These are phyloP conservation scores for Silene coronaria DNA, from an alignment of 179 eudicot species.

Conservation along the genomic window DNA sequence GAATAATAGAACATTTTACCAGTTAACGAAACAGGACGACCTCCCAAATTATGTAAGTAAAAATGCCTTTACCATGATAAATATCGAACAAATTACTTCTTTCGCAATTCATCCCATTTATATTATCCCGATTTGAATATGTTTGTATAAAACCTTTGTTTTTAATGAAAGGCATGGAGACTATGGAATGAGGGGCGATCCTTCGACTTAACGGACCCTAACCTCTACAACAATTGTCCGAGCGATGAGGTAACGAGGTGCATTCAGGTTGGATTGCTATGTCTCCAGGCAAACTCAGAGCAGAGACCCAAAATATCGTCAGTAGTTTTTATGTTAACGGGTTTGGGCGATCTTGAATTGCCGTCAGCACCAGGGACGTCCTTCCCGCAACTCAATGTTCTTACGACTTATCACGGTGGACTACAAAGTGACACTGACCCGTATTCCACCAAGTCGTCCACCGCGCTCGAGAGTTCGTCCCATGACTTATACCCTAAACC, in stretches of 20 bases:
- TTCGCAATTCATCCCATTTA: too few species aligned
- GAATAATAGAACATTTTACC: not conserved
- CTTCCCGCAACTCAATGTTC: not conserved
- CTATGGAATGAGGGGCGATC: constrained; percentile 34
- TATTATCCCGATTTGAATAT: too few species aligned
- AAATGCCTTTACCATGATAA: too few species aligned
- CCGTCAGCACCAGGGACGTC: not conserved
- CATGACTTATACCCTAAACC: too few species aligned
- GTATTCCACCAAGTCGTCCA: not conserved
- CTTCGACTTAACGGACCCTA: constrained; percentile 27
- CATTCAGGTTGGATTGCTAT: constrained; percentile 8
- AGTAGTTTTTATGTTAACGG: not conserved
- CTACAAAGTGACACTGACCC: not conserved
- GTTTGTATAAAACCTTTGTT: too few species aligned
- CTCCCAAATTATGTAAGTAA: constrained; percentile 12
- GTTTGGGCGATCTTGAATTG: not conserved
- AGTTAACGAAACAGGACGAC: not conserved
- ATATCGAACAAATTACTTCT: too few species aligned
- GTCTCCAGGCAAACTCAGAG: constrained; percentile 17
- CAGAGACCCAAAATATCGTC: not conserved
- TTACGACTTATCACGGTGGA: not conserved
- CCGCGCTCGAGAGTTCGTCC: too few species aligned
- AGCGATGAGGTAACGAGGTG: not conserved
- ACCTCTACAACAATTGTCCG: constrained; percentile 12
- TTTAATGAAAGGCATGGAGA: constrained; percentile 39